Evolutionary conservation across 1,284 basidiomycete species (phyloP), one percentile per base, ranked within the genome.

Genomic region (Apiotrichum porosum): DNA sequence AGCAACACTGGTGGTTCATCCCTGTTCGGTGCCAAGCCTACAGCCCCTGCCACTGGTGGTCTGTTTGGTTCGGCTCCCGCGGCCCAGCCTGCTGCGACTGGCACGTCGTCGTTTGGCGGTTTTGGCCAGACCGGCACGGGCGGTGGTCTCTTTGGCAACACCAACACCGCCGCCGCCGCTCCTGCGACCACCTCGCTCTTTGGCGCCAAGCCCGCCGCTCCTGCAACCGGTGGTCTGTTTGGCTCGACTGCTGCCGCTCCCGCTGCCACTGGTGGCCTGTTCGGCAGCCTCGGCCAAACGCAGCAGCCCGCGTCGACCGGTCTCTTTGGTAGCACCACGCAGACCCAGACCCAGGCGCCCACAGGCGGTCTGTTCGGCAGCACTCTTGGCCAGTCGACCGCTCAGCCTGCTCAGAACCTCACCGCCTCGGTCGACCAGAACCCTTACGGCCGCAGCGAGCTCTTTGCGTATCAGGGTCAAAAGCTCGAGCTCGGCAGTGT

Each of bases 361-460:
- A 28, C 44, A 4, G 32, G 40, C 10, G 49, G 56, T 21, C 48
- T 60, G 21, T 58, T 58, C 31, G 53, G 53, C 30, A 50, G 47
- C 36, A 60, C 56, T 44, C 54, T 69, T 38, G 70, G 67, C 49
- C 66, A 68, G 52, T 65, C 65, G 3, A 60, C 55, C 8, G 31
- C 21, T n/a, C 28, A 46, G 33, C 62, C 59, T 53, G n/a, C 40
- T 14, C 47, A 32, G 13, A 75, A 78, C 0, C 75, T 93, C 46
- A 86, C 83, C 13, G 86, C 89, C 0, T 91, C 89, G 10, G 88
- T 97, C 63, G 85, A 86, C 39, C 84, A 91, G 66, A 79, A 80
- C 61, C 92, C 94, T 0, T 92, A 97, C 66, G 87, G 86, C 35
- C 80, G 83, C 50, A 91, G 88, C 65, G 76, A 76, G 15, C 68